A percentile compares a stretch with the other conserved stretches of the same genome.
phyloP scores from a whole-genome alignment of 768 basidiomycete genomes.

The Trametes maxima region DNA sequence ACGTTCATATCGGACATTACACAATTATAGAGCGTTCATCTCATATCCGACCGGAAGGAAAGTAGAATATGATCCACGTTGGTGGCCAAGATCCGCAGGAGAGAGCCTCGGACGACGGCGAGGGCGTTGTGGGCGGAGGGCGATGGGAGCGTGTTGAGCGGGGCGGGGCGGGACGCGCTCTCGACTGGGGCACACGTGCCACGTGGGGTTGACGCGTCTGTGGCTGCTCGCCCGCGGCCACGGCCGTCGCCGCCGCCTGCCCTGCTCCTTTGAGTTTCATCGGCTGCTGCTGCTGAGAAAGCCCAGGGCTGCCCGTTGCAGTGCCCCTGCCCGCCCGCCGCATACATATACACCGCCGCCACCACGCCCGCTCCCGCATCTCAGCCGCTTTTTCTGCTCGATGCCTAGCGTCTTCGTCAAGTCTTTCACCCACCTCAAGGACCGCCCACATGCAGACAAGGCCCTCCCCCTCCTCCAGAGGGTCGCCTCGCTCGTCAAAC shows the following conservation, averaged over 20 bases:
- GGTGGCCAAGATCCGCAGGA: background rate
- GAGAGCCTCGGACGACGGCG: background rate
- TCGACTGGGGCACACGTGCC: constrained; percentile 6
- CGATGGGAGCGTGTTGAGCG: constrained; percentile 4
- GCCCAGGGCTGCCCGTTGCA: background rate
- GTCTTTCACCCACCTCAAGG: constrained; percentile 72
- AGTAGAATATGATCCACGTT: no score
- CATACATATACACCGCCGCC: background rate
- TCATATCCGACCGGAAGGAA: no score
- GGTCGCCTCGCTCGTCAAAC: constrained; percentile 82
- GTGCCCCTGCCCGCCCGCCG: background rate
- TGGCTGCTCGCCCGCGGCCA: constrained; percentile 4
- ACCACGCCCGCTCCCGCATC: background rate
- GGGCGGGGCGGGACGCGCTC: constrained; percentile 14
- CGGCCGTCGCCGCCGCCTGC: background rate
- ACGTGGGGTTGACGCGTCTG: constrained; percentile 16
- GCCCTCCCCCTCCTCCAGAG: constrained; percentile 70
- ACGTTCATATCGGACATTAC: no score
- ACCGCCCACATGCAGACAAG: constrained; percentile 63
- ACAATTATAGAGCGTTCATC: no score
- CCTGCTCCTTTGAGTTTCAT: background rate
- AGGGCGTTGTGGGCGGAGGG: background rate
- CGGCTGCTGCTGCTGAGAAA: constrained; percentile 1
- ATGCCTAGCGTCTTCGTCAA: constrained; percentile 65
- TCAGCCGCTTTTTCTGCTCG: background rate